Conservation (phyloP, 2,329 filamentous ascomycete genomes). For the Myriosclerotinia curreyana region DNA sequence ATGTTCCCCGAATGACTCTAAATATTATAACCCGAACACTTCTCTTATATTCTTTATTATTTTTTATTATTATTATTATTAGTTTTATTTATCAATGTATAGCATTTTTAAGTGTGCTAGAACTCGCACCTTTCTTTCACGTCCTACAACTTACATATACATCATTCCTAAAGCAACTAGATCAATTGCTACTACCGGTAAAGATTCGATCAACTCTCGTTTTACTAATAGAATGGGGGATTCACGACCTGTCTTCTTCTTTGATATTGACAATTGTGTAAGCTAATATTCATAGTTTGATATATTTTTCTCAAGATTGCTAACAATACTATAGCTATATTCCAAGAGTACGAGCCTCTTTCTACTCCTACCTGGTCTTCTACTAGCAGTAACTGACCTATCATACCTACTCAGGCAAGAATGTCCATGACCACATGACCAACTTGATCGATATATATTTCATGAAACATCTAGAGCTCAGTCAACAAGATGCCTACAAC, state of each 20-base stretch:
- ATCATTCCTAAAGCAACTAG: constrained; percentile 15
- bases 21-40: not conserved
- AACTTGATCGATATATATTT: constrained; percentile 63
- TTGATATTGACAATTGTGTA: constrained; percentile 97
- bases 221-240: constrained; percentile 25
- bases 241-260: constrained; percentile 60
- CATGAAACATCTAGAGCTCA: constrained; percentile 67
- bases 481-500: constrained; percentile 73
- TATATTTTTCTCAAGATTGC: not conserved
- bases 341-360: constrained; percentile 61
- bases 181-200: not conserved
- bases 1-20: constrained; percentile 7
- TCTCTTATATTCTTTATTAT: too few relatives aligned
- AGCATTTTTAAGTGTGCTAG: constrained; percentile 15
- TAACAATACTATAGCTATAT: constrained; percentile 58
- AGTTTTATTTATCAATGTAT: constrained; percentile 6
- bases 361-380: not conserved
- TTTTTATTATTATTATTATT: too few relatives aligned
- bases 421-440: constrained; percentile 86
- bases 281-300: constrained; percentile 76
- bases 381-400: constrained; percentile 9
- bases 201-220: not conserved
- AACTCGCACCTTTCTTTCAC: constrained; percentile 5
- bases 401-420: constrained; percentile 53
- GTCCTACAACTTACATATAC: not conserved